Evolutionary conservation across 2,329 filamentous ascomycete species (phyloP), one percentile per base, ranked within the genome.

Genomic region (Aspergillus cejpii): DNA sequence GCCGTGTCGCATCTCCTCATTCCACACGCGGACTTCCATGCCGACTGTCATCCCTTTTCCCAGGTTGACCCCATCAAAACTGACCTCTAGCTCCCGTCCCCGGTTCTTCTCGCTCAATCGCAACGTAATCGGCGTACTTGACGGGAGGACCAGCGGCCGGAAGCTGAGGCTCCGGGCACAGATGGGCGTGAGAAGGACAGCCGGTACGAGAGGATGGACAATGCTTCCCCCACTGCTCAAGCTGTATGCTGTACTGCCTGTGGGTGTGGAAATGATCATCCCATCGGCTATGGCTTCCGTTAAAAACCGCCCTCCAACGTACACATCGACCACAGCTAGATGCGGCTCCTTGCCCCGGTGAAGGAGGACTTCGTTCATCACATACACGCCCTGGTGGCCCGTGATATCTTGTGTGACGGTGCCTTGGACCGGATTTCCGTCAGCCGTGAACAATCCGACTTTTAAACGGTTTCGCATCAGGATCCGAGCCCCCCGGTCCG

Each of bases 241-340:
- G 47, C 85, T 92, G 71, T 98, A 98, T 0, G 92, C 92, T 0
- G 92, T 98, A 31, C 87, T 94, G 2, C 92, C 92, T 0, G 92
- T 98, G 0, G 92, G 92, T 0, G 91, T 96, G 51, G 85, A 89
- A 47, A 97, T 82, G 36, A 97, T 84, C 66, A 98, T 94, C 40
- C 92, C 92, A 64, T 98, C 92, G 1, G 90, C 91, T 10, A 94
- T 90, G 1, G 88, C 91, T 64, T 95, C 89, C 1, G 92, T 98
- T 37, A 98, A 74, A 58, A 92, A 94, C 43, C 88, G 82, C 26
- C 87, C 85, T 57, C 90, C 90, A 48, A 97, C 84, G 59, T 83
- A 92, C 34, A 98, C 87, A 60, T 94, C 87, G 54, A 98, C 87
- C 53, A 95, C 84, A 28, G 89, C 87, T 5, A 98, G 78, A 65